Percentiles rank a stretch among this genome's conserved stretches.
Conservation (phyloP, 1,139 yeast genomes). For the Pichia kudriavzevii region DNA sequence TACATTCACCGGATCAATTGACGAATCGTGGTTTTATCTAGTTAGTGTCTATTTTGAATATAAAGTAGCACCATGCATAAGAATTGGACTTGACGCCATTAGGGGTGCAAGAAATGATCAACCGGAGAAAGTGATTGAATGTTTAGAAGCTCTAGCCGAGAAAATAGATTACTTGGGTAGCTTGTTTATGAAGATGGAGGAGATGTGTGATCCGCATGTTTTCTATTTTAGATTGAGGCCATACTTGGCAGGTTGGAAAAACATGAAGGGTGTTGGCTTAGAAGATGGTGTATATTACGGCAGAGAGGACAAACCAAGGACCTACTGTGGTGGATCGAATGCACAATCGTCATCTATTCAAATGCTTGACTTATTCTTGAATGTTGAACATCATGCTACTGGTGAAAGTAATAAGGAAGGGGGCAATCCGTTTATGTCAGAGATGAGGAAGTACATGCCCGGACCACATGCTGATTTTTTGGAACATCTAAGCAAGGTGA, state of each 20-base stretch:
- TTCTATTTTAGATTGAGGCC: slow-evolving; percentile 85
- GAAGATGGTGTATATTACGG: slow-evolving; percentile 73
- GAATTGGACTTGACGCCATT: slow-evolving; percentile 56
- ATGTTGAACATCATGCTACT: slow-evolving; percentile 71
- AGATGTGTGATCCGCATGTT: slow-evolving; percentile 90
- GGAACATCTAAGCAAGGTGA: slow-evolving; percentile 45
- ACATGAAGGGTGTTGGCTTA: slow-evolving; percentile 82
- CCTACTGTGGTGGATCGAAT: slow-evolving; percentile 84
- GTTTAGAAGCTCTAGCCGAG: slow-evolving; percentile 64
- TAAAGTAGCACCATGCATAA: slow-evolving; percentile 63
- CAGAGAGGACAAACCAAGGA: slow-evolving; percentile 47
- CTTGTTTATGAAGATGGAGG: slow-evolving; percentile 76
- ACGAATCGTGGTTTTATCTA: slow-evolving; percentile 90
- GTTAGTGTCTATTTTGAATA: slow-evolving; percentile 83
- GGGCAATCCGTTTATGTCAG: slow-evolving; percentile 61
- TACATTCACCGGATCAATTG: slow-evolving; percentile 85
- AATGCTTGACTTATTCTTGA: slow-evolving; percentile 69
- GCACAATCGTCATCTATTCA: slow-evolving; percentile 90
- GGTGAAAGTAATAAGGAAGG: slow-evolving; percentile 39
- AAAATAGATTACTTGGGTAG: slow-evolving; percentile 70
- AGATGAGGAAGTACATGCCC: slow-evolving; percentile 89
- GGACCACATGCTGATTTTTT: slow-evolving; percentile 72
- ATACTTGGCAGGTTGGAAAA: slow-evolving; percentile 88
- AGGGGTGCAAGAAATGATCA: slow-evolving; percentile 41
- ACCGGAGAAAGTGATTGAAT: slow-evolving; percentile 34